Evolutionary conservation across 257 asterid genomes (phyloP), one percentile per base, ranked within the genome.

Genomic region (Osmanthus fragrans): DNA sequence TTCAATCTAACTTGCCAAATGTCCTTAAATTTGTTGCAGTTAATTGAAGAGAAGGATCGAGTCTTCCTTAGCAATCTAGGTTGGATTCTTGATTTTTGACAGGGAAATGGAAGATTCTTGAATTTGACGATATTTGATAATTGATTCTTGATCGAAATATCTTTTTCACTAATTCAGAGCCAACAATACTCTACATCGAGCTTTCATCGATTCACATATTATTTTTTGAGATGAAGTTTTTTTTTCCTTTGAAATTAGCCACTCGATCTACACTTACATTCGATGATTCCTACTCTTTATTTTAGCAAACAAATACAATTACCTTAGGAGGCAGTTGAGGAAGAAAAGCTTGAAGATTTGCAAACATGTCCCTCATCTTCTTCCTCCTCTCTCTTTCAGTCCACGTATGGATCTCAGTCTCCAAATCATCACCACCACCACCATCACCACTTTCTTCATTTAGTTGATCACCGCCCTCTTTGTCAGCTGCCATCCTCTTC

Each of bases 301-400:
- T n/a, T 63, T 23, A 7, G 29, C 13, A 60, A 25, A 56, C 2
- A 27, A 11, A 36, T 27, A 60, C 64, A 12, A 51, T 13, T 82
- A 87, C 91, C 91, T 85, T 87, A 1, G 81, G 72, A 19, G 89
- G 82, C 80, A 83, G 86, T 0, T 85, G 87, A 64, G 91, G 91
- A 65, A 87, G 89, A 84, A 87, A 79, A 75, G 77, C 79, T 21
- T 81, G 89, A 66, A 87, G 89, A 77, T 45, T 80, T 18, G 80
- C 42, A 49, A 87, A 87, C 84, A 77, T 75, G 82, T 70, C 78
- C 49, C 86, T 76, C 89, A 87, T 87, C 84, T 81, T 87, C 74
- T 87, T 87, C 73, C 91, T 87, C 58, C 89, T 83, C 42, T 83
- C 86, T 76, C 91, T 85, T 71, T 87, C 88, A 0, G 85, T 87